Conservation (phyloP, 352 stramenopile species). For the Phytophthora litchii region DNA sequence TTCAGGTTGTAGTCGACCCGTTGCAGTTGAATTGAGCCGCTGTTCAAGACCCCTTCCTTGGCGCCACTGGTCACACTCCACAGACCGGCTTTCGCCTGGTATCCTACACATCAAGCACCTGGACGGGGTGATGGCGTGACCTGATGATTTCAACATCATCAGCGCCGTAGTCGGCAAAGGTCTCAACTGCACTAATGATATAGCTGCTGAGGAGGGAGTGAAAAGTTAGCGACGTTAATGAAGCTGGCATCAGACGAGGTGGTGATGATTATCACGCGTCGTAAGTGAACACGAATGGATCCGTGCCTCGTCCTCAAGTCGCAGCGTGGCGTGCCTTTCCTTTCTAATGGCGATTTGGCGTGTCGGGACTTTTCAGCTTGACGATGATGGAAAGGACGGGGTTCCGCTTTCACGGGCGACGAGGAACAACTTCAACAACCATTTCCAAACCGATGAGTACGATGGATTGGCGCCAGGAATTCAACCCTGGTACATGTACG, state of each 20-base stretch:
- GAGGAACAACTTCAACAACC: constrained; percentile 4
- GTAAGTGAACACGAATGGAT: constrained; percentile 6
- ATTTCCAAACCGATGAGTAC: not conserved
- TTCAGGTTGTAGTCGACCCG: not conserved
- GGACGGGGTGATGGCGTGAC: constrained; percentile 1
- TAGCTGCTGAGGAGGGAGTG: too few species aligned
- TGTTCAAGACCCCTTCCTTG: constrained; percentile 2
- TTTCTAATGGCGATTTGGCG: not conserved
- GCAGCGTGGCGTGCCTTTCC: constrained; percentile 14
- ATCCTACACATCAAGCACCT: constrained; percentile 6
- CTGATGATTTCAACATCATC: not conserved
- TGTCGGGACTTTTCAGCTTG: constrained; percentile 12
- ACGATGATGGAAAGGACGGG: constrained; percentile 14
- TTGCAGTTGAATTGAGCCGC: not conserved
- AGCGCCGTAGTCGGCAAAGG: not conserved
- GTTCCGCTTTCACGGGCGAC: not conserved
- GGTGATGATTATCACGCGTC: not conserved
- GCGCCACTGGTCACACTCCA: constrained; percentile 7
- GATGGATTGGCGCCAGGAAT: not conserved
- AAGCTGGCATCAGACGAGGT: not conserved
- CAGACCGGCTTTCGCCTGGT: constrained; percentile 21
- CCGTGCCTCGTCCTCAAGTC: constrained; percentile 1
- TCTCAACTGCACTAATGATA: too few species aligned
- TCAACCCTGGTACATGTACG: too few species aligned
- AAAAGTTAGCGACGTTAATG: too few species aligned